Percentiles rank a stretch among this genome's conserved stretches.
These are phyloP conservation scores for Cutaneotrichosporon cutaneum DNA, from an alignment of 1,284 basidiomycete genomes.

Conservation along the genomic window DNA sequence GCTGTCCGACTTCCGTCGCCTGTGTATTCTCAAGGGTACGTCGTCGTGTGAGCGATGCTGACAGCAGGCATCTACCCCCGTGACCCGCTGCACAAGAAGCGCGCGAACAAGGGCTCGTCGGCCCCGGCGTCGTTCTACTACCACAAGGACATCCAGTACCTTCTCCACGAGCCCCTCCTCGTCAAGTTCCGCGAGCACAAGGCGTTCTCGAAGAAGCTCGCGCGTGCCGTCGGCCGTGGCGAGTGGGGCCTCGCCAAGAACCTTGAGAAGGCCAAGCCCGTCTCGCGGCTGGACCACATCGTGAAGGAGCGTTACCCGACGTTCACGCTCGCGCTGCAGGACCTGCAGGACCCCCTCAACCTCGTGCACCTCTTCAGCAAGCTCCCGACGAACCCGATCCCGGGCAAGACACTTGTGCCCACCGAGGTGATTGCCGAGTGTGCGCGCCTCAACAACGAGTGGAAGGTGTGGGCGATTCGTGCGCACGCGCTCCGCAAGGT, in stretches of 20 bases:
- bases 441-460: conserved; percentile 81
- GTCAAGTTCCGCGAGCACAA: conserved; percentile 96
- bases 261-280: conserved; percentile 86
- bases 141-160: conserved; percentile 95
- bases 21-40: conserved; percentile 96
- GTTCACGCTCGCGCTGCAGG: conserved; percentile 91
- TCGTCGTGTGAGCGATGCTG: conserved; percentile 16
- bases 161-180: conserved; percentile 96
- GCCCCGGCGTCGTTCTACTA: conserved; percentile 98
- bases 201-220: conserved; percentile 95
- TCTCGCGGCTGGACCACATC: conserved; percentile 89
- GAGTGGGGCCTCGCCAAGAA: conserved; percentile 96
- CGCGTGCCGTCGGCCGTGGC: conserved; percentile 84
- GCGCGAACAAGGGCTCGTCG: conserved; percentile 95
- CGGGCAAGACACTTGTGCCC: conserved; percentile 64
- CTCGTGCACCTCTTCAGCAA: conserved; percentile 91
- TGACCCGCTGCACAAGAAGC: conserved; percentile 87
- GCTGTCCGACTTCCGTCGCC: conserved; percentile 90
- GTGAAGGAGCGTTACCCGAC: conserved; percentile 99
- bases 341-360: conserved; percentile 96
- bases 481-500: conserved; percentile 81
- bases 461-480: conserved; percentile 89
- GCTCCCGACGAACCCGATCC: conserved; percentile 71
- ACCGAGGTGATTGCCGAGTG: conserved; percentile 87
- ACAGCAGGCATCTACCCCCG: conserved; percentile 89